These are phyloP conservation scores for Daldinia eschscholtzii DNA, from an alignment of 2,329 filamentous ascomycete genomes.

Conservation along the genomic window DNA sequence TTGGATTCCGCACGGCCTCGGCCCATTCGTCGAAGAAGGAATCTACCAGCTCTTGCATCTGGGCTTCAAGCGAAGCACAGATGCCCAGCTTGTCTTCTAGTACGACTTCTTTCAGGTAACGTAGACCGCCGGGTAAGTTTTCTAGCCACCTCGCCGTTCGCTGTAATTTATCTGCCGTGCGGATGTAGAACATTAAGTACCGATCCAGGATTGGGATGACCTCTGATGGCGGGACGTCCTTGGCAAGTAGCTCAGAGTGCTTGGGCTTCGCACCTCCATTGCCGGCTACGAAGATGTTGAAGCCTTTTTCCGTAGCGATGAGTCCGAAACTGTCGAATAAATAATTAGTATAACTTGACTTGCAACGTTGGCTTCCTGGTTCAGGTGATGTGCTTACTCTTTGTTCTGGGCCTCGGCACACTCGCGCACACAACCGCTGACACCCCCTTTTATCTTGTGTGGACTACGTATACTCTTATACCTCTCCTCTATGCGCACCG, in stretches of 20 bases:
- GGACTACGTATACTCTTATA: constrained; percentile 92
- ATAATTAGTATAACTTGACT: constrained; percentile 21
- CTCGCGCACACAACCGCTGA: constrained; percentile 91
- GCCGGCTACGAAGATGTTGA: constrained; percentile 91
- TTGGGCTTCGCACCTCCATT: constrained; percentile 89
- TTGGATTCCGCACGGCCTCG: constrained; percentile 78
- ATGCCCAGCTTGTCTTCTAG: constrained; percentile 90
- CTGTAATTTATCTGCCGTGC: constrained; percentile 90
- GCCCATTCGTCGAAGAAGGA: constrained; percentile 94
- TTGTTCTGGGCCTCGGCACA: constrained; percentile 94
- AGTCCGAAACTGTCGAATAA: constrained; percentile 76
- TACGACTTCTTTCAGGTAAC: constrained; percentile 84
- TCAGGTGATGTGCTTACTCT: constrained; percentile 68
- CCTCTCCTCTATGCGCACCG: constrained; percentile 85
- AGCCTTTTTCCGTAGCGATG: constrained; percentile 92
- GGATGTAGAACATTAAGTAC: constrained; percentile 93
- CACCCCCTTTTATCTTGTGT: constrained; percentile 92
- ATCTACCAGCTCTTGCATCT: constrained; percentile 88
- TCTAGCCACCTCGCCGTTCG: constrained; percentile 91
- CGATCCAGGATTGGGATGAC: constrained; percentile 87
- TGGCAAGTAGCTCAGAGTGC: constrained; percentile 85
- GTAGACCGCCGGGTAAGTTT: constrained; percentile 83
- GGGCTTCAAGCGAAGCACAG: constrained; percentile 82
- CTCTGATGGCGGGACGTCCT: constrained; percentile 85
- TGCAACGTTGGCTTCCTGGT: background rate